Percentiles rank a stretch among this genome's conserved stretches.
Evolutionary conservation across 1,139 yeast genomes (phyloP).

Genomic region (Diutina siamensis): DNA sequence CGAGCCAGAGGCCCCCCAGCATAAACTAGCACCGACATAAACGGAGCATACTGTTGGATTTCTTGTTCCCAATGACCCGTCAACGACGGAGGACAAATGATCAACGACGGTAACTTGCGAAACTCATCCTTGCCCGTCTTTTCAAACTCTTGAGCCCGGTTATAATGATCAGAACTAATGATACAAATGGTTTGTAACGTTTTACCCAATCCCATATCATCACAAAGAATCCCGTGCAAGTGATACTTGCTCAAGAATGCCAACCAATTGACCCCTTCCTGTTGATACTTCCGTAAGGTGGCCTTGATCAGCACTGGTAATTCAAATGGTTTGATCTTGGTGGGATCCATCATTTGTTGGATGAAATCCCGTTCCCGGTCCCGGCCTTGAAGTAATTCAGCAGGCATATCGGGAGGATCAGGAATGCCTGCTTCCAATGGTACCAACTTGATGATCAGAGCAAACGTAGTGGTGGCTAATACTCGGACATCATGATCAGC

Average conservation of each 20-base stretch:
- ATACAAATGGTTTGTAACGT: conserved; percentile 96
- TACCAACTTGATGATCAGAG: conserved; percentile 86
- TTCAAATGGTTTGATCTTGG: conserved; percentile 77
- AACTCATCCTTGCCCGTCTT: conserved; percentile 56
- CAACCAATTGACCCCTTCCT: conserved; percentile 97
- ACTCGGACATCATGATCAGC: conserved; percentile 81
- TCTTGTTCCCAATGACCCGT: conserved; percentile 99
- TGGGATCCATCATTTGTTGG: conserved; percentile 97
- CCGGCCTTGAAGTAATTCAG: conserved; percentile 73
- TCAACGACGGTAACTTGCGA: conserved; percentile 69
- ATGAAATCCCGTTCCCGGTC: conserved; percentile 92
- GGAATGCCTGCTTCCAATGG: conserved; percentile 97
- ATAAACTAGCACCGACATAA: conserved; percentile 69
- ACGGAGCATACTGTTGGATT: conserved; percentile 81
- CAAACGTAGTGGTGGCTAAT: conserved; percentile 91
- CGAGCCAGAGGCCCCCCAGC: conserved; percentile 89
- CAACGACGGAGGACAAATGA: conserved; percentile 92
- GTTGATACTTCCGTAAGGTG: conserved; percentile 88
- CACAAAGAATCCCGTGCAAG: conserved; percentile 93
- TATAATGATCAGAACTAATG: conserved; percentile 88
- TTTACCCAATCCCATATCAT: conserved; percentile 98
- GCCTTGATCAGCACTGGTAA: conserved; percentile 90
- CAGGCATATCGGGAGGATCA: conserved; percentile 89
- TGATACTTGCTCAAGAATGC: conserved; percentile 93
- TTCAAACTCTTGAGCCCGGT: conserved; percentile 59